phyloP scores from a whole-genome alignment of 768 basidiomycete species.

The Pisolithus tinctorius region DNA sequence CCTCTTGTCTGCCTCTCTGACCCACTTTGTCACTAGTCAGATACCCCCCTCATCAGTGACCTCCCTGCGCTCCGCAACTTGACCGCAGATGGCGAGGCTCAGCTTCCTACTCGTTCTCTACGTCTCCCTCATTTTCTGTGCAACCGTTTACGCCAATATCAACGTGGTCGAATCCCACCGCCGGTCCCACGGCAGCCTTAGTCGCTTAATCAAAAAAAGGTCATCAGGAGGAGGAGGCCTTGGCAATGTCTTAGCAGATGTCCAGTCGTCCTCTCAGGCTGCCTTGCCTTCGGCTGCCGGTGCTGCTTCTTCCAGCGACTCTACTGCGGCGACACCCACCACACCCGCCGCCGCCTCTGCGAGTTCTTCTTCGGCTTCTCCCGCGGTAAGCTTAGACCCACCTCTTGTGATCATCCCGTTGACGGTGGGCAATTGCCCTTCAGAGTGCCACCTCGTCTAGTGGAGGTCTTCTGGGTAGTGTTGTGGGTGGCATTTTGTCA shows the following conservation, averaged over 20 bases:
- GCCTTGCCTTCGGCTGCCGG: constrained; percentile 1
- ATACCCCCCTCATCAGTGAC: background rate
- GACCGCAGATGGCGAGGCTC: constrained; percentile 43
- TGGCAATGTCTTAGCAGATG: constrained; percentile 2
- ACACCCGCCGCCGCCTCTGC: constrained; percentile 7
- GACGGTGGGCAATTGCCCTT: constrained; percentile 1
- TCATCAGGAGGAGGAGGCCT: constrained; percentile 19
- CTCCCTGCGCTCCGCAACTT: background rate
- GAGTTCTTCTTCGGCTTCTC: constrained; percentile 11
- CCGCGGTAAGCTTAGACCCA: constrained; percentile 7
- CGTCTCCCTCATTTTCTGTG: constrained; percentile 47
- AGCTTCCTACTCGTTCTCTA: constrained; percentile 60
- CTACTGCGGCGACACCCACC: constrained; percentile 2
- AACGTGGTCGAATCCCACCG: constrained; percentile 36
- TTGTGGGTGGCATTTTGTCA: constrained; percentile 9
- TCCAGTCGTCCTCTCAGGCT: background rate
- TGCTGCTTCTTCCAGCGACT: constrained; percentile 19
- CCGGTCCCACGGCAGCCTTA: constrained; percentile 51
- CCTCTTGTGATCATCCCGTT: background rate
- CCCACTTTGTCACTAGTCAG: background rate
- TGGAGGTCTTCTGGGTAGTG: constrained; percentile 3
- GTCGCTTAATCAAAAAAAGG: constrained; percentile 68
- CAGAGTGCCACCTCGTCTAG: constrained; percentile 11
- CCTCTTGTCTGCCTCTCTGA: too few relatives aligned
- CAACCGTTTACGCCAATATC: constrained; percentile 41